Evolutionary conservation across 192 early-diverging fungal genomes (phyloP), one percentile per base, ranked within the genome.

Genomic region (Thoreauomyces humboldtii): DNA sequence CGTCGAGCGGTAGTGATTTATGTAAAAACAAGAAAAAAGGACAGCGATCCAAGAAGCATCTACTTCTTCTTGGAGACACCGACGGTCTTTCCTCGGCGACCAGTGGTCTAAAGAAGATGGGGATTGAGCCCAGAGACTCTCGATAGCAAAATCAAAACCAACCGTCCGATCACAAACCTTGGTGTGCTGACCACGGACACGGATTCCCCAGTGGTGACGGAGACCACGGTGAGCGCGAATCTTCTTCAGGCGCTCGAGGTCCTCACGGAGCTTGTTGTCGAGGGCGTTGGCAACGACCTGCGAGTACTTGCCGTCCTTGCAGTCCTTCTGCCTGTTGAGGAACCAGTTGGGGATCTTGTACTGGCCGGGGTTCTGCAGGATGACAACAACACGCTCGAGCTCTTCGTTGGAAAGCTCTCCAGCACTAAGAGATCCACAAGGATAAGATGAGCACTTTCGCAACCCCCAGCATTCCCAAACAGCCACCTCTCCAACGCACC

Each of bases 261-360:
- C 96, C 83, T 96, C 93, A 92, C 96, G 94, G 79, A 94, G 83
- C 83, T 89, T 89, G 86, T 88, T 95, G 84, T 98, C 94, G 36
- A 98, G 79, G 59, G 73, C 79, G 87, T 98, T 98, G 71, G 96
- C 89, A 70, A 98, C 82, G 62, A 91, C 79, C 82, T 98, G 96
- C 63, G 89, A 86, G 89, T 90, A 93, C 82, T 92, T 93, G 77
- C 93, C 93, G 74, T 92, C 89, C 69, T 88, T 83, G 75, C 92
- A 88, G 84, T 98, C 93, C 90, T 96, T 98, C 80, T 98, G 96
- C 79, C 93, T 89, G 90, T 98, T 98, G 60, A 98, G 88, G 91
- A 96, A 98, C 96, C 96, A 98, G 81, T 91, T 83, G 63, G 96
- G 96, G 84, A 98, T 95, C 87, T 96, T 95, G 89, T 94, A 98